Evolutionary conservation across 768 basidiomycete genomes (phyloP).

Genomic region (Cantharellus cinnabarinus): DNA sequence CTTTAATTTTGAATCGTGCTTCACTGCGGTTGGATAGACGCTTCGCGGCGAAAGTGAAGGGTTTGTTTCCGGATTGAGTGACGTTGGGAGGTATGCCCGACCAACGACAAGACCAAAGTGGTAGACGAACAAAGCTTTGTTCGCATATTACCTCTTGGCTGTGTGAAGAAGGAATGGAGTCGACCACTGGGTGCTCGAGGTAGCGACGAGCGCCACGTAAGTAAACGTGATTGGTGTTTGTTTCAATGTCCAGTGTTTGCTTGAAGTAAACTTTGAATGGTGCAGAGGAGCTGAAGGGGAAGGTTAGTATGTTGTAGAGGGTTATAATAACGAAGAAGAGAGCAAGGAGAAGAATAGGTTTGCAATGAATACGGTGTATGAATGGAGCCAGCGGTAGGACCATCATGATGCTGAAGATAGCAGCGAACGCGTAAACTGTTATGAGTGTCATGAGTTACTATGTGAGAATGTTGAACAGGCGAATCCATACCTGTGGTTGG

Average conservation of each 20-base stretch:
- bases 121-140: constrained; percentile 10
- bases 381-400: constrained; percentile 46
- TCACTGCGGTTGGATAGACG: constrained; percentile 22
- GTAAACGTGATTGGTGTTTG: constrained; percentile 12
- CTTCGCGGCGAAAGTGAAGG: constrained; percentile 15
- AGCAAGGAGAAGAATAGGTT: constrained; percentile 20
- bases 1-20: constrained; percentile 31
- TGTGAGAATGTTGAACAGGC: constrained; percentile 15
- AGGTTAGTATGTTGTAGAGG: constrained; percentile 24
- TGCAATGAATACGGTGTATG: constrained; percentile 28
- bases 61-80: background rate
- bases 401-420: constrained; percentile 29
- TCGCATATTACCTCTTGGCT: constrained; percentile 15
- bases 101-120: constrained; percentile 25
- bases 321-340: constrained; percentile 24
- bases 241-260: constrained; percentile 32
- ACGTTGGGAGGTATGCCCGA: constrained; percentile 21
- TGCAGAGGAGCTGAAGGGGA: constrained; percentile 40
- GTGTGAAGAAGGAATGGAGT: constrained; percentile 31
- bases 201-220: constrained; percentile 18
- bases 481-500: constrained; percentile 22
- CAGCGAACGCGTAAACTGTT: constrained; percentile 25
- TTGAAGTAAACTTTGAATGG: constrained; percentile 57
- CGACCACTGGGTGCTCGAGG: constrained; percentile 24
- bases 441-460: background rate